Conservation (phyloP, 2,329 filamentous ascomycete genomes). For the Uncinocarpus reesii region DNA sequence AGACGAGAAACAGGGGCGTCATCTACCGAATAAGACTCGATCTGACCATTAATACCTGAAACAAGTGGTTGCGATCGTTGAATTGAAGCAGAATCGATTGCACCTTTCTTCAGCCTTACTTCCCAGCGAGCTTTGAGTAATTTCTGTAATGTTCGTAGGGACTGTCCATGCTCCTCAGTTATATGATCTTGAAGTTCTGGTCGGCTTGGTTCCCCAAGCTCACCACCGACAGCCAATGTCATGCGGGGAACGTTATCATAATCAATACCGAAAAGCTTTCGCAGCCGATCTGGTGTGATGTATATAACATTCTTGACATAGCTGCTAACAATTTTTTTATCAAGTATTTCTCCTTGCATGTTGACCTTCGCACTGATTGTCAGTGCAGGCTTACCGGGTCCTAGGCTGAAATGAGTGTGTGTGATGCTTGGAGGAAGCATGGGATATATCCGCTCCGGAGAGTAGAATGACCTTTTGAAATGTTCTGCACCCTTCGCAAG, state of each 20-base stretch:
- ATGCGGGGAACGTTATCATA: conserved; percentile 16
- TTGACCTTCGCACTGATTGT: conserved; percentile 52
- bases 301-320: conserved; percentile 45
- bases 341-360: conserved; percentile 42
- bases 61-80: conserved; percentile 18
- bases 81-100: conserved; percentile 26
- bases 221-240: conserved; percentile 27
- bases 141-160: conserved; percentile 28
- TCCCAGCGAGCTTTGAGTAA: conserved; percentile 33
- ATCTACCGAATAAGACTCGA: conserved; percentile 25
- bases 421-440: conserved; percentile 47
- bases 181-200: conserved; percentile 23
- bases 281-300: conserved; percentile 40
- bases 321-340: conserved; percentile 46
- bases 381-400: conserved; percentile 44
- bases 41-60: conserved; percentile 19
- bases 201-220: conserved; percentile 19
- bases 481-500: conserved; percentile 47
- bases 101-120: conserved; percentile 31
- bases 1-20: conserved; percentile 20
- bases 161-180: conserved; percentile 27
- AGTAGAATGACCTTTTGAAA: conserved; percentile 45
- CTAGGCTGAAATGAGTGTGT: conserved; percentile 46
- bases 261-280: conserved; percentile 29
- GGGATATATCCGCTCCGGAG: conserved; percentile 45